Evolutionary conservation across 2,329 filamentous ascomycete genomes (phyloP).

Genomic region (Xylariaceae sp.): DNA sequence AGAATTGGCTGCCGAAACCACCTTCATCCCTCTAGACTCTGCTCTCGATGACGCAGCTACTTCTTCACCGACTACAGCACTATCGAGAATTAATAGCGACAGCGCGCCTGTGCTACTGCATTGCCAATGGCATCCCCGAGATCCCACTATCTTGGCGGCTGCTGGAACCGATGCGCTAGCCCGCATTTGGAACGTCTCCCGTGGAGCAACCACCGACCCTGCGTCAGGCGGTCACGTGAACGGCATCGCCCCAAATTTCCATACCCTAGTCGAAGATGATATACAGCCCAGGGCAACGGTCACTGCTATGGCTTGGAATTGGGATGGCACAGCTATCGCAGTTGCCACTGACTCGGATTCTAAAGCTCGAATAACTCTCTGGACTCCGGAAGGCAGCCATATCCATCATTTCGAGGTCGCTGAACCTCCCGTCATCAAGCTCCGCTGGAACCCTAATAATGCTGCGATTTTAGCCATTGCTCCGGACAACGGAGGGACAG

Average conservation of each 20-base stretch:
- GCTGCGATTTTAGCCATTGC: constrained; percentile 60
- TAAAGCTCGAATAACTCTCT: constrained; percentile 58
- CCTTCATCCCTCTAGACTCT: constrained; percentile 58
- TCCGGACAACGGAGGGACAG: constrained; percentile 55
- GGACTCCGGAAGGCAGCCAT: constrained; percentile 55
- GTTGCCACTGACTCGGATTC: constrained; percentile 59
- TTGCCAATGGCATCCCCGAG: constrained; percentile 69
- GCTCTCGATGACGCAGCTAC: constrained; percentile 36
- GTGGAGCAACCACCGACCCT: constrained; percentile 52
- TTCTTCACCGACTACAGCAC: constrained; percentile 41
- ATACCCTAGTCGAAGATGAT: constrained; percentile 56
- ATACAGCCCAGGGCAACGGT: constrained; percentile 55
- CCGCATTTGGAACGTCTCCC: constrained; percentile 67
- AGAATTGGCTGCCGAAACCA: constrained; percentile 62
- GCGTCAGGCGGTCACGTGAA: constrained; percentile 51
- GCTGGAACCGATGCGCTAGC: constrained; percentile 71
- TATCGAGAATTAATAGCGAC: constrained; percentile 44
- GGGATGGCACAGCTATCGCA: constrained; percentile 58
- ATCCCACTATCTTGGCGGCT: constrained; percentile 67
- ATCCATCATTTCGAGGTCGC: constrained; percentile 58
- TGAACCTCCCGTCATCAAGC: constrained; percentile 63
- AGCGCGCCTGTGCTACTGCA: constrained; percentile 65
- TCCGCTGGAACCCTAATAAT: constrained; percentile 62
- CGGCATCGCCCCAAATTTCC: constrained; percentile 44
- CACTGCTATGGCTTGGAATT: constrained; percentile 64